Conservation (phyloP, 2,329 filamentous ascomycete genomes). For the Emmonsiellopsis sp. region DNA sequence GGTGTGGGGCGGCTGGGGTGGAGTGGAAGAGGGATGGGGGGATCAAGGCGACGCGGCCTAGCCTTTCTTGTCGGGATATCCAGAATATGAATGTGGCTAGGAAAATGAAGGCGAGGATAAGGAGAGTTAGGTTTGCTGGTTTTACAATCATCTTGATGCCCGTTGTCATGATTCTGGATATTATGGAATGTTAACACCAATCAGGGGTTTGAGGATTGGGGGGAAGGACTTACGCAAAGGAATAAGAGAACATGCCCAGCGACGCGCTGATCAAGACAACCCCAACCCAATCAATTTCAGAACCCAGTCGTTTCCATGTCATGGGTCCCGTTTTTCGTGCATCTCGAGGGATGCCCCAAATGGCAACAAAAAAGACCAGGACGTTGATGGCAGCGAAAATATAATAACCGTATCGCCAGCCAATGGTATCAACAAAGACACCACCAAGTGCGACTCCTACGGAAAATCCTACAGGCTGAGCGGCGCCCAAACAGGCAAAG, state of each 20-base stretch:
- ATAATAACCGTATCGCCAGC: constrained; percentile 46
- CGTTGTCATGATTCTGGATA: constrained; percentile 9
- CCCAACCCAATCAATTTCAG: constrained; percentile 4
- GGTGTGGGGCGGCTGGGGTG: constrained; percentile 33
- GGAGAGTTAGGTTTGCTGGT: constrained; percentile 5
- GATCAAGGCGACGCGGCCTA: constrained; percentile 43
- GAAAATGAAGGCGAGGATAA: constrained; percentile 13
- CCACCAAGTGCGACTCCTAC: constrained; percentile 42
- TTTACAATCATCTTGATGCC: background rate
- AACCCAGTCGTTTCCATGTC: background rate
- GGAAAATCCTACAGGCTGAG: constrained; percentile 41
- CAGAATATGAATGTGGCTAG: constrained; percentile 43
- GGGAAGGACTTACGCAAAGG: background rate
- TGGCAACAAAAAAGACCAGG: constrained; percentile 27
- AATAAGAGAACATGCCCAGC: constrained; percentile 3
- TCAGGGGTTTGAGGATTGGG: background rate
- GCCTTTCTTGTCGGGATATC: constrained; percentile 39
- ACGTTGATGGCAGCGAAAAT: constrained; percentile 36
- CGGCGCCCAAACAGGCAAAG: constrained; percentile 40
- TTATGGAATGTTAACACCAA: background rate
- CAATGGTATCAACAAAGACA: constrained; percentile 40
- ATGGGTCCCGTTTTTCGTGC: background rate
- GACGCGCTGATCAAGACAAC: background rate
- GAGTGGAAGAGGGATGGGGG: constrained; percentile 52
- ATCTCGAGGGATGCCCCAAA: constrained; percentile 31